Percentiles rank a stretch among this genome's conserved stretches.
Conservation (phyloP, 768 basidiomycete genomes). For the Kwoniella bestiolae region DNA sequence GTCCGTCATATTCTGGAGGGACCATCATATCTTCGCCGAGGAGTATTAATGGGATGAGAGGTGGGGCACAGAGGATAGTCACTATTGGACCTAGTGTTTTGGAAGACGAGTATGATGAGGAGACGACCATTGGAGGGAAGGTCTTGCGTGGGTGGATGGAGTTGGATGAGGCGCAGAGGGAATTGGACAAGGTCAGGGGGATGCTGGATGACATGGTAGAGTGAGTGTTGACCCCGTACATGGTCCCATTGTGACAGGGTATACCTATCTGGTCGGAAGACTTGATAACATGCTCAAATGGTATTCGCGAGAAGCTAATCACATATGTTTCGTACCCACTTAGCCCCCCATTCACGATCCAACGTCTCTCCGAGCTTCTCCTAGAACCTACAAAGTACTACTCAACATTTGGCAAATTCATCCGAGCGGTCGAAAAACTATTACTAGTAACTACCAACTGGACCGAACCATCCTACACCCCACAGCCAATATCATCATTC, state of each 20-base stretch:
- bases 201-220: constrained; percentile 49
- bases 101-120: constrained; percentile 48
- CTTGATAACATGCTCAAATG: too few relatives aligned
- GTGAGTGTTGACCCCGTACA: too few relatives aligned
- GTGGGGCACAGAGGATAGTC: constrained; percentile 7
- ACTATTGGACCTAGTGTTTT: constrained; percentile 6
- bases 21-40: constrained; percentile 2
- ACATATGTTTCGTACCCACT: too few relatives aligned
- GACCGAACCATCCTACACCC: constrained; percentile 42
- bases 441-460: constrained; percentile 56
- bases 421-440: constrained; percentile 56
- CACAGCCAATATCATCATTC: background rate
- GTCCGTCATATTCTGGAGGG: constrained; percentile 8
- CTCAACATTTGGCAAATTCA: constrained; percentile 53
- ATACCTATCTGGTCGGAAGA: too few relatives aligned
- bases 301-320: too few relatives aligned
- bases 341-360: constrained; percentile 58
- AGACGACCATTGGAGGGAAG: constrained; percentile 56
- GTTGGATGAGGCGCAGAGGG: constrained; percentile 45
- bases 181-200: constrained; percentile 41
- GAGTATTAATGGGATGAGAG: constrained; percentile 19
- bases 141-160: constrained; percentile 49
- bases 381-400: constrained; percentile 43
- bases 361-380: constrained; percentile 55
- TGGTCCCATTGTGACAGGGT: too few relatives aligned